Evolutionary conservation across 176 grass and related monocot species (phyloP), one percentile per base, ranked within the genome.

Genomic region (Eleusine coracana): DNA sequence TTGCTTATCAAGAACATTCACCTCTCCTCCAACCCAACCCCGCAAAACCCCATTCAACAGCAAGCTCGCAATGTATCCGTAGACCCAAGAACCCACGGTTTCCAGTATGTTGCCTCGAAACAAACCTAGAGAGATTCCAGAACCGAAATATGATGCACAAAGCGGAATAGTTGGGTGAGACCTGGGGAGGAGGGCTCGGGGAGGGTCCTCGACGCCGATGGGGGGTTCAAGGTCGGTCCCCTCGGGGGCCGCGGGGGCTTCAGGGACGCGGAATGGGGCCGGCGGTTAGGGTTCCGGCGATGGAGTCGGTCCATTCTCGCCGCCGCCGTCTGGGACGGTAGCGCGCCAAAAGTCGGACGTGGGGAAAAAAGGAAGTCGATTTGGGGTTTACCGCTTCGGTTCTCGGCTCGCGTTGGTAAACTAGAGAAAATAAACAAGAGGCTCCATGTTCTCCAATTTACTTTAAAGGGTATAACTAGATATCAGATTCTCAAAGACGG

Each of bases 281-380:
- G 58, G 59, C 11, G 59, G 59, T 49, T 78, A 90, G 78, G 88
- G 59, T 90, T 86, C 78, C 58, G 59, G 49, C n/a, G 78, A 21
- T 28, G 82, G 42, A 80, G 83, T 7, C 88, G 67, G 36, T 90
- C 88, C 88, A 90, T 90, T 79, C 10, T 13, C 79, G 66, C 20
- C 77, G 80, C 68, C 41, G 78, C 78, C 72, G 76, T 23, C 27
- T 66, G 20, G 73, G 44, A 48, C 46, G 78, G 48, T 71, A 62
- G 83, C 83, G 83, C 78, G 83, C 83, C 83, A 89, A 89, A 81
- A 73, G 48, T 48, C 5, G 28, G 18, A 34, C 31, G 31, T 34
- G 31, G 34, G 31, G 39, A 15, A 17, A 67, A 31, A 10, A 74
- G 54, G 8, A 20, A 39, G 50, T 7, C 12, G 27, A 28, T 68